Conservation (phyloP, 2,329 filamentous ascomycete species). For the Pestalotiopsis sp. region DNA sequence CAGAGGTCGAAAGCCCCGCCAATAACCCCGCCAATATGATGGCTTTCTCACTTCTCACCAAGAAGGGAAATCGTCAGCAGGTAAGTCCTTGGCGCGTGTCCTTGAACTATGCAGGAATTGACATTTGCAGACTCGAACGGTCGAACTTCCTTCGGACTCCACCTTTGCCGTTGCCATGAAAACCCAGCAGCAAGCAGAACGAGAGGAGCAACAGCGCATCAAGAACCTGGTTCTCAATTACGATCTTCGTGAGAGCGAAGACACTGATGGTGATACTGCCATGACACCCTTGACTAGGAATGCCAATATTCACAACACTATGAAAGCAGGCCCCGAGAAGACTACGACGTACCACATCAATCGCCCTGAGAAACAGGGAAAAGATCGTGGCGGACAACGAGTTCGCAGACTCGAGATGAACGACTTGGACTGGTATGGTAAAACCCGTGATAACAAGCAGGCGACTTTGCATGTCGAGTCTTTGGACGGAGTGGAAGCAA, state of each 20-base stretch:
- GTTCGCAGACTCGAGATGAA: constrained; percentile 90
- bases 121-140: constrained; percentile 73
- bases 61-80: constrained; percentile 94
- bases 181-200: constrained; percentile 90
- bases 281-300: constrained; percentile 44
- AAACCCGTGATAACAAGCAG: constrained; percentile 14
- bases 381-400: constrained; percentile 75
- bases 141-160: constrained; percentile 87
- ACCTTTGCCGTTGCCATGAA: constrained; percentile 96
- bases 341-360: constrained; percentile 52
- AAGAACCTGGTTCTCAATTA: constrained; percentile 97
- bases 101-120: not conserved
- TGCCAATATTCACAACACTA: constrained; percentile 51
- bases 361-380: constrained; percentile 56
- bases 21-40: constrained; percentile 66
- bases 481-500: constrained; percentile 12
- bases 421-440: constrained; percentile 92
- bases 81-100: constrained; percentile 40
- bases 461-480: constrained; percentile 11
- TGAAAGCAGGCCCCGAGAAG: constrained; percentile 51
- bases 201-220: constrained; percentile 96
- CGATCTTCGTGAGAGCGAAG: constrained; percentile 83
- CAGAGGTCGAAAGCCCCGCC: constrained; percentile 32
- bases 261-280: constrained; percentile 71
- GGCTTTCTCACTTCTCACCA: constrained; percentile 95